Base-by-base conservation (phyloP, 2,329 filamentous ascomycete genomes). In the Xylaria sp. region DNA sequence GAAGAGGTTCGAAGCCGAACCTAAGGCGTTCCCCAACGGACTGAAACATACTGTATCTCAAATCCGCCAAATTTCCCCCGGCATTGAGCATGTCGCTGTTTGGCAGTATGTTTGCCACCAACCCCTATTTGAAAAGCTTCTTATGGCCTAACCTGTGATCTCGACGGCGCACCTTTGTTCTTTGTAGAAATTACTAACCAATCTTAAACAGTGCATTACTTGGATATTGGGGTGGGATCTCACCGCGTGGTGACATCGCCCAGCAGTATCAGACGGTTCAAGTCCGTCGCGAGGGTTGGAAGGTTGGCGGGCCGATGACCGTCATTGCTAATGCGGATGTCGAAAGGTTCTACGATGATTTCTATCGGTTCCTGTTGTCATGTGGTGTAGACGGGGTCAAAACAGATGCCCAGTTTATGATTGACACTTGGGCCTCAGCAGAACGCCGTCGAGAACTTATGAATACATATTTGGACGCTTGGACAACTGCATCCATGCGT, bases 151-250 rank as follows among this genome's bases (percentile, higher is more conserved):
- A 16, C 21, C 47, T 21, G 18, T 16, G 12, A 27, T 21, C 13
- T 37, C 8, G 21, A 37, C 13, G 4, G 42, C 13, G 48, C 23
- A 44, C n/a, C 2, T 13, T 35, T 12, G 5, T 35, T 50, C 3
- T 62, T 44, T 16, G 35, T n/a, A 12, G 2, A 10, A 54, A 57
- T 29, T 23, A n/a, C 53, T 51, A 32, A 64, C 54, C 25, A 35
- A 48, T 25, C 10, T 44, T 23, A 13, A 12, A 55, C 13, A 71
- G 69, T 81, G 93, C 95, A 0, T 84, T 98, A 0, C 79, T 92
- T 35, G 85, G 94, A 1, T 97, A 97, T 79, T 98, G 96, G 96
- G 95, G 93, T 55, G 94, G 94, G 0, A 90, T 99, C 12, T 88
- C 93, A 0, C 90, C 92, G 0, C 81, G 88, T 5, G 92, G 94